Evolutionary conservation across 805 yeast genomes (phyloP), one percentile per base, ranked within the genome.

Genomic region (Ogataea ramenticola): DNA sequence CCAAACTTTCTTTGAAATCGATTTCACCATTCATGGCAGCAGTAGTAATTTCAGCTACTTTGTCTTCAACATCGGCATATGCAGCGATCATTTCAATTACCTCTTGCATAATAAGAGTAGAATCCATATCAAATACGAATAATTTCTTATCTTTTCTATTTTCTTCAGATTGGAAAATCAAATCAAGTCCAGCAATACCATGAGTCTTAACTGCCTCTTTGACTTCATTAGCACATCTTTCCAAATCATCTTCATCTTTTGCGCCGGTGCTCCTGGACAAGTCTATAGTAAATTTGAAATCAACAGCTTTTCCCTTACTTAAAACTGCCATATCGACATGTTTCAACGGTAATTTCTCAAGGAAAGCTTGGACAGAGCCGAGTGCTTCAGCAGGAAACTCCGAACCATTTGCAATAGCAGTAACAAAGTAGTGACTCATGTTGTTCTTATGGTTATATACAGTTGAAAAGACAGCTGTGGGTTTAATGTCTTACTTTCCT

Each of bases 11-110:
- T 49, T 77, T 79, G 70, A 93, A 93, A 60, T 93, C 98, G 17
- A 93, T 68, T 58, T 91, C 96, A 24, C 97, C 97, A 55, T 91
- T 90, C 99, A 93, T 93, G 19, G 99, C 98, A 22, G 87, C 73
- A 34, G 84, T 87, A 2, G 99, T 93, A 54, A 93, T 90, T 27
- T 74, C 84, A 5, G 91, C 85, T 7, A 93, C 99, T 60, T 87
- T 71, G 6, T 74, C 79, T 57, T 93, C 96, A 30, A 93, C 95
- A 51, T 77, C 74, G n/a, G 96, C 98, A 55, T 86, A 83, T 0
- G 88, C 88, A 2, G 99, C 99, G 51, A 93, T 91, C 58, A 93
- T 65, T 59, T 93, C 99, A 53, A 93, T 93, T 34, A 93, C 97
- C 65, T 93, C 99, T 65, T 93, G 98, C 61, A 85, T 82, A 51